phyloP scores from a whole-genome alignment of 2,329 filamentous ascomycete species.

The Capronia coronata region DNA sequence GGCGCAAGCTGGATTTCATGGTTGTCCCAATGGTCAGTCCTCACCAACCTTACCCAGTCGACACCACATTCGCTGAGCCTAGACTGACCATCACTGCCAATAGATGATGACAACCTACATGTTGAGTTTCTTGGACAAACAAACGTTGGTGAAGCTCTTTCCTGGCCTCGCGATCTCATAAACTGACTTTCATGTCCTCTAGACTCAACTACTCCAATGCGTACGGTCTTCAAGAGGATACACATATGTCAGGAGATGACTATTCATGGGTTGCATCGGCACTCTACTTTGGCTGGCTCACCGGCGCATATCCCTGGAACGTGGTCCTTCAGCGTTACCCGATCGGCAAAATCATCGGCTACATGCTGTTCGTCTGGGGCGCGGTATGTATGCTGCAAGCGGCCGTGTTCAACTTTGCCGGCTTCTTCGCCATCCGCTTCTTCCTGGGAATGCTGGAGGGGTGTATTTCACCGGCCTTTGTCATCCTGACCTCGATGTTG shows the following conservation, averaged over 20 bases:
- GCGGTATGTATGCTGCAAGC: slow-evolving; percentile 36
- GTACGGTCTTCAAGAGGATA: slow-evolving; percentile 40
- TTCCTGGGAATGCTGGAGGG: slow-evolving; percentile 41
- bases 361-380: slow-evolving; percentile 41
- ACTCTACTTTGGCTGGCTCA: slow-evolving; percentile 42
- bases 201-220: slow-evolving; percentile 38
- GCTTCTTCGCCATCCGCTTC: slow-evolving; percentile 43
- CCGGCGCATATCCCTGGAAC: slow-evolving; percentile 38
- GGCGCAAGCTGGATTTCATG: slow-evolving; percentile 35
- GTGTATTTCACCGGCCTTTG: slow-evolving; percentile 30
- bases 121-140: slow-evolving; percentile 33
- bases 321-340: slow-evolving; percentile 40
- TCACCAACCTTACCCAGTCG: too few species aligned
- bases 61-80: background rate
- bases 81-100: background rate
- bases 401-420: slow-evolving; percentile 37
- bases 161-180: background rate
- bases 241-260: slow-evolving; percentile 38
- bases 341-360: slow-evolving; percentile 39
- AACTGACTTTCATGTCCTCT: background rate
- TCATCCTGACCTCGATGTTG: slow-evolving; percentile 36
- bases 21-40: slow-evolving; percentile 35
- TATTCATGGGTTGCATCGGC: slow-evolving; percentile 44
- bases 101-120: slow-evolving; percentile 37
- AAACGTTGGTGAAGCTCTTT: slow-evolving; percentile 22